These are phyloP conservation scores for Botryotinia globosa DNA, from an alignment of 2,329 filamentous ascomycete genomes.

Conservation along the genomic window DNA sequence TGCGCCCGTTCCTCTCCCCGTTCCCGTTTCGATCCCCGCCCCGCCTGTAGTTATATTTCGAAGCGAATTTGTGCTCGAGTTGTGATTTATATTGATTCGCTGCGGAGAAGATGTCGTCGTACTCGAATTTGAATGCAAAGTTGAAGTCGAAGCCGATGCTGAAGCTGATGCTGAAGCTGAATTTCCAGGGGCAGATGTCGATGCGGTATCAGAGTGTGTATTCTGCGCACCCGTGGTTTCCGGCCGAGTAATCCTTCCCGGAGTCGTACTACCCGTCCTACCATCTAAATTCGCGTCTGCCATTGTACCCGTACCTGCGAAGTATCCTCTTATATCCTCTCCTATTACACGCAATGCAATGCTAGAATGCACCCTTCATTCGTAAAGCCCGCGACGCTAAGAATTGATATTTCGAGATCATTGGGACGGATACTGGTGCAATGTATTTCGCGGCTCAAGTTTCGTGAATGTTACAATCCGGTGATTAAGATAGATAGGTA, in stretches of 20 bases:
- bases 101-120: background rate
- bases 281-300: background rate
- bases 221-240: background rate
- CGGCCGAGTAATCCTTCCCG: background rate
- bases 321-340: background rate
- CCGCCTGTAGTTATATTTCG: constrained; percentile 4
- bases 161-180: background rate
- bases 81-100: background rate
- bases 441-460: background rate
- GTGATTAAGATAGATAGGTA: background rate
- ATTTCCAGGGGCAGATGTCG: background rate
- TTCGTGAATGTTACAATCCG: constrained; percentile 9
- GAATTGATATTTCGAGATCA: background rate
- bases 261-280: background rate
- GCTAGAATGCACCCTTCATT: background rate
- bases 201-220: background rate
- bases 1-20: background rate
- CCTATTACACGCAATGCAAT: background rate
- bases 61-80: background rate
- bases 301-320: background rate
- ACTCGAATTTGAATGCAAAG: background rate
- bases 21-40: background rate
- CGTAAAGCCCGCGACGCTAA: background rate
- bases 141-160: background rate
- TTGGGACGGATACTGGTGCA: background rate